Conservation (phyloP, 106 monocot species). For the Dactylorhiza incarnata region DNA sequence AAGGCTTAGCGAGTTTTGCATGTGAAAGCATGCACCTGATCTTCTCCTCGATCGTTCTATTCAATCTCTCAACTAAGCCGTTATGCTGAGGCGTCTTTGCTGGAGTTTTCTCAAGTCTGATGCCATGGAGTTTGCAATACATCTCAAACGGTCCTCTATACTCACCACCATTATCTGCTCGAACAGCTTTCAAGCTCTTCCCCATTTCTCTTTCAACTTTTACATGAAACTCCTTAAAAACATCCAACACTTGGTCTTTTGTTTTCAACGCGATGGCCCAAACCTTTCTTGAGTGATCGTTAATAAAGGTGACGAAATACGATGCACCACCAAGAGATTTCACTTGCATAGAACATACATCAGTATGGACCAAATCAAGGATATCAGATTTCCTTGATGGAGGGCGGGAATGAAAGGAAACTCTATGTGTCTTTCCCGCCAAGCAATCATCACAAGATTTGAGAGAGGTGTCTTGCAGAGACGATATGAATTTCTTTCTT, state of each 20-base stretch:
- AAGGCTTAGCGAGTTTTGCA: too few species aligned
- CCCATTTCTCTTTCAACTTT: too few species aligned
- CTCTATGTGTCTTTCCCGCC: too few species aligned
- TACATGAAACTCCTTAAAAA: too few species aligned
- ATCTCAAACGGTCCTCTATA: too few species aligned
- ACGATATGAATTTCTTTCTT: background rate
- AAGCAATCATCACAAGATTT: background rate
- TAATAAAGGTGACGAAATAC: background rate
- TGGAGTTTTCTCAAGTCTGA: background rate
- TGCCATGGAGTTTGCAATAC: too few species aligned
- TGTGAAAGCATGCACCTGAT: background rate
- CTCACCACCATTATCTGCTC: too few species aligned
- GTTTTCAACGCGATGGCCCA: too few species aligned
- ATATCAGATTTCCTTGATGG: too few species aligned
- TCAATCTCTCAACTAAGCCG: background rate
- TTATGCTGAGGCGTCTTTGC: background rate
- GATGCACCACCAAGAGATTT: background rate
- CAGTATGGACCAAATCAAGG: background rate
- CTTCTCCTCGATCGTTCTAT: background rate
- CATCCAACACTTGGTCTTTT: too few species aligned
- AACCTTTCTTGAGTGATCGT: background rate
- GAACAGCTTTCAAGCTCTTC: too few species aligned
- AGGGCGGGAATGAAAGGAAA: too few species aligned
- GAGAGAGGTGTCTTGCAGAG: background rate
- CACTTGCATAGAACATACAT: background rate